Percentiles rank a stretch among this genome's conserved stretches.
phyloP scores from a whole-genome alignment of 345 rosid genomes.

The Hirschfeldia incana region DNA sequence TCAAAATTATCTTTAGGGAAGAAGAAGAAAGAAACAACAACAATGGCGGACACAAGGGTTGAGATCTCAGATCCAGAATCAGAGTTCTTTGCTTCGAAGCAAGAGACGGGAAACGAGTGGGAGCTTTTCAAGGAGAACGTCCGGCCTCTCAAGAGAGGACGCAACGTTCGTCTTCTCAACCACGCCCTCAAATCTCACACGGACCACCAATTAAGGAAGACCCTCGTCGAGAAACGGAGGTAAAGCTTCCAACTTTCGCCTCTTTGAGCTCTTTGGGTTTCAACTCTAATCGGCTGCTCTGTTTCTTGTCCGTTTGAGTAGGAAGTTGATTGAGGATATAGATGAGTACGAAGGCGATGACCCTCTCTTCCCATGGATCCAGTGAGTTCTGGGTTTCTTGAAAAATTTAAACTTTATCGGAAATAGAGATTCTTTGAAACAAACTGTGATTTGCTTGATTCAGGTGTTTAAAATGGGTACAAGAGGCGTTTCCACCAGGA shows the following conservation, averaged over 20 bases:
- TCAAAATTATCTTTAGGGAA: background rate
- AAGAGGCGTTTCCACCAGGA: conserved; percentile 80
- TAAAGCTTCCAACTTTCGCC: conserved; percentile 15
- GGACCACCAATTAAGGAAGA: conserved; percentile 50
- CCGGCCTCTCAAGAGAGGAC: conserved; percentile 84
- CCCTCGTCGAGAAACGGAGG: conserved; percentile 72
- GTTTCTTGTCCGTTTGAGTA: conserved; percentile 13
- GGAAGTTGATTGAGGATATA: conserved; percentile 72
- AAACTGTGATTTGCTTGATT: background rate
- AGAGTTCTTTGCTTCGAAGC: conserved; percentile 65
- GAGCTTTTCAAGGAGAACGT: conserved; percentile 92
- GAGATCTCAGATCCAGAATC: conserved; percentile 69
- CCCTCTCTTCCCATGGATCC: conserved; percentile 81
- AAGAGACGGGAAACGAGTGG: conserved; percentile 82
- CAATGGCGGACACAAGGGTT: conserved; percentile 40
- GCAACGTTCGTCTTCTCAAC: conserved; percentile 67
- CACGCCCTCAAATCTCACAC: conserved; percentile 70
- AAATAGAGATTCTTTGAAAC: background rate
- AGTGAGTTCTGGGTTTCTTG: conserved; percentile 45
- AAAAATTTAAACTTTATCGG: background rate
- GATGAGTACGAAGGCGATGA: conserved; percentile 81
- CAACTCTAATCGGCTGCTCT: background rate
- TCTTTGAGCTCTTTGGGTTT: background rate
- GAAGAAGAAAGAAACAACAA: too few relatives aligned
- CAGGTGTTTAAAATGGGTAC: conserved; percentile 95